Evolutionary conservation across 2,329 filamentous ascomycete species (phyloP).

Genomic region (Colletotrichum cordylinicola): DNA sequence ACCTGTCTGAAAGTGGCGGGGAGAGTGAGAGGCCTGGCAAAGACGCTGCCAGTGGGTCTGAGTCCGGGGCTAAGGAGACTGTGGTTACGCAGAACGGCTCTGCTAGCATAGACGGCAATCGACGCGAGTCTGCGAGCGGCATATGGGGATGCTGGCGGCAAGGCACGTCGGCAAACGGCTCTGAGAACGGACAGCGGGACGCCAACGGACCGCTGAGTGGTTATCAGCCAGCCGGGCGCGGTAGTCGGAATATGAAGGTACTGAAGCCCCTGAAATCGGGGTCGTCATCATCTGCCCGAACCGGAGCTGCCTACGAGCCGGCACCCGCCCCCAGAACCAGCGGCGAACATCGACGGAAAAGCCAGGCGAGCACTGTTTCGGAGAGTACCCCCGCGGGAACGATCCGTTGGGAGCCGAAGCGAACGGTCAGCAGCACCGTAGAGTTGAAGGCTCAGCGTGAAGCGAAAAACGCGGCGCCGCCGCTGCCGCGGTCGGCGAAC

Average conservation of each 20-base stretch:
- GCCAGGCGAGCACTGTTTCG: slow-evolving; percentile 55
- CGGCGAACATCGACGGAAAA: slow-evolving; percentile 60
- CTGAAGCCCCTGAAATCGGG: slow-evolving; percentile 77
- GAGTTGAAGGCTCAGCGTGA: slow-evolving; percentile 27
- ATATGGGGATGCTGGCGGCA: slow-evolving; percentile 79
- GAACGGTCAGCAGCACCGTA: slow-evolving; percentile 44
- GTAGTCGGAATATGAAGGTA: slow-evolving; percentile 83
- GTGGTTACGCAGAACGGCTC: not conserved
- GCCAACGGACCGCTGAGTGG: slow-evolving; percentile 61
- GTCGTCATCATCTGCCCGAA: slow-evolving; percentile 51
- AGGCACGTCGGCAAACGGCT: slow-evolving; percentile 49
- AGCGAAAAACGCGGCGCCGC: slow-evolving; percentile 40
- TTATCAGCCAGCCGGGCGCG: slow-evolving; percentile 71
- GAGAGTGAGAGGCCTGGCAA: slow-evolving; percentile 46
- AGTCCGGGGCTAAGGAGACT: slow-evolving; percentile 8
- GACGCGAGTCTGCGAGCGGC: slow-evolving; percentile 56
- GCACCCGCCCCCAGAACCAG: slow-evolving; percentile 48
- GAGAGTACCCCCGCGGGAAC: slow-evolving; percentile 53
- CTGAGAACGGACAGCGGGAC: slow-evolving; percentile 61
- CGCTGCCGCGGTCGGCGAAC: slow-evolving; percentile 69
- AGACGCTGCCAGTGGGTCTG: slow-evolving; percentile 16
- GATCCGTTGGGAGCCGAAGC: slow-evolving; percentile 62
- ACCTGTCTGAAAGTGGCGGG: slow-evolving; percentile 47
- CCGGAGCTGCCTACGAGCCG: slow-evolving; percentile 59
- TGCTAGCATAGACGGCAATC: slow-evolving; percentile 24